These are phyloP conservation scores for Candida insectalens DNA, from an alignment of 805 yeast species.

Conservation along the genomic window DNA sequence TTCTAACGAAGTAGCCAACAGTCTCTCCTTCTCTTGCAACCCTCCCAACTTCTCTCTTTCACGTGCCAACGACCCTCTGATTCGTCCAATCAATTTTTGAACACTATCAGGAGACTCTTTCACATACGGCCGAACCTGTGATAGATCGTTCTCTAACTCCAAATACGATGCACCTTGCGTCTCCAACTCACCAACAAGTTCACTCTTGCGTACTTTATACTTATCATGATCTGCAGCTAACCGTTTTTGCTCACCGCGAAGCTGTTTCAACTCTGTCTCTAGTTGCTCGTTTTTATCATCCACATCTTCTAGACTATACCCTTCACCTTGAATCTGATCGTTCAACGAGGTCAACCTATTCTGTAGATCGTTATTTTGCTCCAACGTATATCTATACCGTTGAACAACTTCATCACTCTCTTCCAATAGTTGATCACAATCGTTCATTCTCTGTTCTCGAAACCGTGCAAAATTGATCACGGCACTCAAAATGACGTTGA, in stretches of 20 bases:
- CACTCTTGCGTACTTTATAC: conserved; percentile 55
- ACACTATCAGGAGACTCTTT: conserved; percentile 52
- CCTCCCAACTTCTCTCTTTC: conserved; percentile 30
- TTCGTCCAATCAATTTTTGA: conserved; percentile 40
- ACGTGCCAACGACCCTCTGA: conserved; percentile 33
- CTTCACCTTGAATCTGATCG: conserved; percentile 13
- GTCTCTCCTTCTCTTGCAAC: conserved; percentile 39
- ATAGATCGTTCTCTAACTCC: conserved; percentile 49
- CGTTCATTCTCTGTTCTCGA: conserved; percentile 65
- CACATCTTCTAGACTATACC: conserved; percentile 30
- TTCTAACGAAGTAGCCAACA: conserved; percentile 44
- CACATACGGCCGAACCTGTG: conserved; percentile 48
- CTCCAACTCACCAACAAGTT: conserved; percentile 48
- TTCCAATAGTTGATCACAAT: conserved; percentile 53
- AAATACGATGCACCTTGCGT: conserved; percentile 46
- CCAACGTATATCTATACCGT: conserved; percentile 32
- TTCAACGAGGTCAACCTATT: conserved; percentile 14
- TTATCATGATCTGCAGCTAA: conserved; percentile 51
- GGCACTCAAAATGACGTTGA: conserved; percentile 64
- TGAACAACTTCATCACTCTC: conserved; percentile 42
- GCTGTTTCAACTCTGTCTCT: conserved; percentile 50
- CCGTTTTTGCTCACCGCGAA: conserved; percentile 54
- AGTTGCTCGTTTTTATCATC: conserved; percentile 42
- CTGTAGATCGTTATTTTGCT: conserved; percentile 29
- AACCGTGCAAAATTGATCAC: conserved; percentile 80